Evolutionary conservation across 2,329 filamentous ascomycete genomes (phyloP), one percentile per base, ranked within the genome.

Genomic region (Alternaria sp.): DNA sequence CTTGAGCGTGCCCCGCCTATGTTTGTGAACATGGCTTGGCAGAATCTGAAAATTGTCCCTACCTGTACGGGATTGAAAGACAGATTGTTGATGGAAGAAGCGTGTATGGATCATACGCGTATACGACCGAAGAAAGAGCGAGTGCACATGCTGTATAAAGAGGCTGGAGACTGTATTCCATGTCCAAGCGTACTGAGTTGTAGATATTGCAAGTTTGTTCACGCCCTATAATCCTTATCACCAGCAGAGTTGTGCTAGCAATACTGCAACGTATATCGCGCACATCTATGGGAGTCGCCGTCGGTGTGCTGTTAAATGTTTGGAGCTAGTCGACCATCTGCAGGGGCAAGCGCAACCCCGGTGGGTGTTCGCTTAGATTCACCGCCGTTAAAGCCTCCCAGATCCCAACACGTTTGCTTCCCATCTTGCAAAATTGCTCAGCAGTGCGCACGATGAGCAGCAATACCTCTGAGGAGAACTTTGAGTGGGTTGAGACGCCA

Each of bases 401-500:
- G 65, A 64, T 69, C 58, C 58, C 65, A 69, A 69, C 68, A 70
- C 64, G 61, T 70, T 53, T 58, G 54, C 65, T 55, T 61, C 64
- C 52, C 57, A 56, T 66, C 63, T 66, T 65, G 63, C 69, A 75
- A 76, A 75, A 70, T 75, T 73, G 70, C 61, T 59, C 61, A 59
- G 69, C 62, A 55, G 74, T 73, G 66, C 65, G 72, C 61, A 76
- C 74, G 62, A 74, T 75, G 67, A 75, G 71, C 64, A 75, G 73
- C 62, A 70, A 76, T 61, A 72, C 69, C 54, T 80, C 81, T 42
- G 84, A 85, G 76, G 82, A 85, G 68, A 81, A 80, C 26, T 90
- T 91, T 76, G 88, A 91, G 79, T 91, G 89, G 77, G 85, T 89
- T 65, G 82, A 87, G 71, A 90, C 87, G 71, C 87, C 88, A 61